Evolutionary conservation across 768 basidiomycete species (phyloP), one percentile per base, ranked within the genome.

Genomic region (Mycena amicta): DNA sequence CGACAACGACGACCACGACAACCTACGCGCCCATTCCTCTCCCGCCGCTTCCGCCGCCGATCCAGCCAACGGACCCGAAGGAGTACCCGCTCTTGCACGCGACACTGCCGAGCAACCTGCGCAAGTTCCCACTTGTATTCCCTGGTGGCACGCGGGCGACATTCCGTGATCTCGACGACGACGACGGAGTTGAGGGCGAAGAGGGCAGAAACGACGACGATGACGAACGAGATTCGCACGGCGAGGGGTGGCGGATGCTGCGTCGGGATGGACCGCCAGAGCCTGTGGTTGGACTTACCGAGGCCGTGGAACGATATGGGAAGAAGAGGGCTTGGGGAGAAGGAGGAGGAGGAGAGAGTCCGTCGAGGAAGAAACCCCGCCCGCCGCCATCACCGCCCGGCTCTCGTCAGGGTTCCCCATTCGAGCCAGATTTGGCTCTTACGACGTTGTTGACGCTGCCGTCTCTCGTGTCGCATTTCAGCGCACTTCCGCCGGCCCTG

Each of bases 1-100:
- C 92, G 50, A 93, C 90, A n/a, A 94, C 93, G 1, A 92, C 90
- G 0, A 94, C 93, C 2, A 94, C 92, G 1, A 94, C 93, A 2
- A 86, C 88, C 12, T 93, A 94, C 75, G 88, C 92, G 55, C 92
- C 92, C n/a, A 92, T 94, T 61, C 88, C 85, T 37, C 71, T 94
- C 2, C 92, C 92, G 1, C 74, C 87, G 6, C 73, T 93, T 2
- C 90, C 92, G 8, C 75, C 86, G 2, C 90, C 89, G 3, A 73
- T 82, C 0, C 81, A 85, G 11, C 89, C 90, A 22, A 88, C 87
- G 65, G 89, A 93, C 70, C 81, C 87, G 5, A 93, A 93, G 74
- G 78, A 80, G 55, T 94, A 92, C 67, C 92, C 92, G 3, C 76
- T 94, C 26, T 74, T 91, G 41, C 83, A 89, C 72, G 88, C 89